Base-by-base conservation (phyloP, 306 rosid genomes). In the Fragaria nilgerrensis region DNA sequence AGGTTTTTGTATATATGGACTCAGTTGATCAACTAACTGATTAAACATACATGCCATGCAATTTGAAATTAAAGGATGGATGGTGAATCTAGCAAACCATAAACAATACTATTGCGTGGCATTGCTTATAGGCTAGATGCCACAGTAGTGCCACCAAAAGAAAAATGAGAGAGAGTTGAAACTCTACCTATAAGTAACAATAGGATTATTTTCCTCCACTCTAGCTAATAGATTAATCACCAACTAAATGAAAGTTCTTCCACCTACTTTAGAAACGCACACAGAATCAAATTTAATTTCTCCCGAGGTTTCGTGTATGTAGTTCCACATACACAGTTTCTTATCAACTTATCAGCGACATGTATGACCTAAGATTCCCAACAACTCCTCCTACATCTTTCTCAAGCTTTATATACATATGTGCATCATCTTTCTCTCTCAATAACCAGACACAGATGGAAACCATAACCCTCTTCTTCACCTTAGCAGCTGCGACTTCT, bases 321-420 rank as follows among this genome's bases (percentile, higher is more conserved):
- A 22, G 52, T 25, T 58, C 23, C 52, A 15, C 20, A 39, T 8
- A 19, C 65, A 23, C 58, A 39, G 77, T 39, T 81, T 87, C 73
- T 79, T 66, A 74, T 86, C 80, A 83, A 89, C 87, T 81, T 48
- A 73, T 82, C 81, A 81, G 52, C 74, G 29, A 79, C 72, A 23
- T 7, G 19, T 23, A 52, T 23, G 69, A 78, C 72, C 65, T 39
- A 85, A 87, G 79, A 45, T 86, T 92, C 96, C 74, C 77, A 92
- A 82, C 97, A 63, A 92, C 89, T 79, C 81, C 73, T 70, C 88
- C 91, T 88, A 86, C 82, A 87, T 70, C 72, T 75, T 67, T 45
- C 76, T 55, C 71, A 32, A 34, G 29, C 72, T 66, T 66, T 87
- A 78, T 71, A 81, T 16, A 34, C 32, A 72, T 34, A 75, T 15